Conservation (phyloP, 108 stramenopile genomes). For the Pseudonitzschia pungens region DNA sequence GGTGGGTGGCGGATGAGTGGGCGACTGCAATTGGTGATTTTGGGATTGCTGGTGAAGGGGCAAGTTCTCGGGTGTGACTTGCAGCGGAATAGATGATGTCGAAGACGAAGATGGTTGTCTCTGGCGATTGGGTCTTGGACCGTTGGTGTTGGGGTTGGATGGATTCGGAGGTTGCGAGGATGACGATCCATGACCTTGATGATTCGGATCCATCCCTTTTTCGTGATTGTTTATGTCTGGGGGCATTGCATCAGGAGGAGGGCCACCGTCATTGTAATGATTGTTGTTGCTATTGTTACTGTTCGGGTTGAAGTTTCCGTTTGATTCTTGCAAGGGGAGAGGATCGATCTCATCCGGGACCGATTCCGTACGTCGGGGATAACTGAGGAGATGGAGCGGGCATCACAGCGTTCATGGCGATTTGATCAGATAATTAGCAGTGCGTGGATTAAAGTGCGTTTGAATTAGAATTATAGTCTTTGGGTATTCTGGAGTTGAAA, state of each 20-base stretch:
- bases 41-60: neutral
- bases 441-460: no score
- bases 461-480: no score
- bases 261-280: no score
- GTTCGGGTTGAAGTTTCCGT: no score
- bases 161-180: no score
- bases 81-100: neutral
- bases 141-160: no score
- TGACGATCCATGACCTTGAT: no score
- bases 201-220: no score
- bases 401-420: neutral
- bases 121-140: neutral
- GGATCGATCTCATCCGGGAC: neutral
- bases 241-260: no score
- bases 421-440: neutral
- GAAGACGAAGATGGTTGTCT: neutral
- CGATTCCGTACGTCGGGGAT: neutral
- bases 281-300: no score
- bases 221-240: no score
- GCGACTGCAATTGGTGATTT: neutral
- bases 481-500: no score
- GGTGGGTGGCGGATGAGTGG: neutral
- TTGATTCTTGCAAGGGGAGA: neutral
- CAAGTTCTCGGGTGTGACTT: neutral
- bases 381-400: neutral